Percentiles rank a stretch among this genome's conserved stretches.
These are phyloP conservation scores for Zymoseptoria pseudotritici DNA, from an alignment of 2,329 filamentous ascomycete species.

Conservation along the genomic window DNA sequence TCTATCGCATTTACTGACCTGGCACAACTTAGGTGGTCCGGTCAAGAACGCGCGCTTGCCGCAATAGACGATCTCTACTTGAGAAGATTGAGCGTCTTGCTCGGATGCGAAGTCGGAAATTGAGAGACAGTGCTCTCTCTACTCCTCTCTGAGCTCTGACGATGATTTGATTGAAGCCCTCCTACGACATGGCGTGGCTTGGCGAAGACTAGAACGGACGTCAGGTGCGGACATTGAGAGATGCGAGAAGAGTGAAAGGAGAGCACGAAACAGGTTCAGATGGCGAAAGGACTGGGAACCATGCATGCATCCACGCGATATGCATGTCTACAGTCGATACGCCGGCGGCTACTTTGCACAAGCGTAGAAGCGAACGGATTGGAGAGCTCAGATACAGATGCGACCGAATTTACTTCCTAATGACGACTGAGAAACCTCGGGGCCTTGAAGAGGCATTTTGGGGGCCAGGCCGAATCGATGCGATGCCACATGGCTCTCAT, in stretches of 20 bases:
- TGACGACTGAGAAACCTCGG: background rate
- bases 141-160: background rate
- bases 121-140: background rate
- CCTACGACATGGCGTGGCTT: background rate
- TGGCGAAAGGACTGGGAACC: background rate
- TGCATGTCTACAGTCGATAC: background rate
- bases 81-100: background rate
- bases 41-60: constrained; percentile 4
- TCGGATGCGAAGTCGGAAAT: background rate
- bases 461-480: too few species aligned
- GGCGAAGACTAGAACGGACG: background rate
- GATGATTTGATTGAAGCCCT: background rate
- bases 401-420: background rate
- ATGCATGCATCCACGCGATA: background rate
- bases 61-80: constrained; percentile 2
- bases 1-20: background rate
- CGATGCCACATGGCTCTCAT: too few species aligned
- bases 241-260: background rate
- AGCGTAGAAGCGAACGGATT: background rate
- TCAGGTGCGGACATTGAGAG: background rate
- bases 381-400: background rate
- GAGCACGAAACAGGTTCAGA: background rate
- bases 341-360: background rate
- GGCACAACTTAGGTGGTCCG: constrained; percentile 1
- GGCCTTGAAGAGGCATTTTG: too few species aligned